Evolutionary conservation across 345 rosid genomes (phyloP), one percentile per base, ranked within the genome.

Genomic region (Melaleuca quinquenervia): DNA sequence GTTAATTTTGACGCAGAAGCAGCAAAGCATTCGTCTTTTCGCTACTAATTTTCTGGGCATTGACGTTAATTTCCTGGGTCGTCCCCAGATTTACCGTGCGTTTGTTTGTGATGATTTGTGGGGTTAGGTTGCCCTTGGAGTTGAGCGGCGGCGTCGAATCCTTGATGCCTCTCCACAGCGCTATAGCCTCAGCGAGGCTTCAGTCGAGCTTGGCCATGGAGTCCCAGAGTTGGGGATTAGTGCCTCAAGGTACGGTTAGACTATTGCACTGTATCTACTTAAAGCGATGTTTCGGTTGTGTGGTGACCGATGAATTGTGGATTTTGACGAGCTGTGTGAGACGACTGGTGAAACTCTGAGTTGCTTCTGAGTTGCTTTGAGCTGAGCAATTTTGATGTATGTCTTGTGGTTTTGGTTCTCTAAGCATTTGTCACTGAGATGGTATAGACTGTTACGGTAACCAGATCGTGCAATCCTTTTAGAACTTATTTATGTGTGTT

Each of bases 111-210:
- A 21, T 84, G 80, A 29, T 5, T 64, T 29, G 49, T 76, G 45
- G 21, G 80, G 84, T 36, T 86, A 94, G 96, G 84, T 89, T 94
- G 80, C 96, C 95, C 3, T 84, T 89, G 92, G 94, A 92, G 86
- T 85, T 95, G 94, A 91, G 50, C 52, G 78, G 95, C 88, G 84
- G 90, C 52, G 58, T 86, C 55, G 90, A 76, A 7, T 89, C 95
- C 56, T 92, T 95, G 94, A 22, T 93, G 88, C 96, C 98, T 45
- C 89, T 95, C 84, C 92, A 95, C 87, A 92, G 88, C 52, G 96
- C 95, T 36, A 89, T 92, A 85, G 98, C 96, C 53, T 92, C 94
- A 20, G 91, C 96, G 16, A 91, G 94, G 89, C 88, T 95, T 49
- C 85, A 87, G 11, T 95, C 96, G 60, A 92, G 93, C 88, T 91